Percentiles rank a stretch among this genome's conserved stretches.
phyloP scores from a whole-genome alignment of 148 eudicot genomes.

The Nyssa sinensis region DNA sequence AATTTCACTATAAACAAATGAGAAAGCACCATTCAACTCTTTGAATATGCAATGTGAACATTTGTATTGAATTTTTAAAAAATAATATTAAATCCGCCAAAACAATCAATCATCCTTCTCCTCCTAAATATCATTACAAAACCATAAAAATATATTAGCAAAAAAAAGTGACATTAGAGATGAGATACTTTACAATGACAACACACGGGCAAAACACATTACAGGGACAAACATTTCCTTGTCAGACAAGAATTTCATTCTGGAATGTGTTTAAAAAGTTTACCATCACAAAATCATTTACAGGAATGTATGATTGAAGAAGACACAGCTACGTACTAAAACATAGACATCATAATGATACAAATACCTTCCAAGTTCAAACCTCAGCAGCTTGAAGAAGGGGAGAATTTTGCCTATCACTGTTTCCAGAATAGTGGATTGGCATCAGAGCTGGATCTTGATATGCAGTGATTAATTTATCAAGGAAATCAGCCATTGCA shows the following conservation, averaged over 20 bases:
- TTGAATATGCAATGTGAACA: too few species aligned
- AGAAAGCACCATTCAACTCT: too few species aligned
- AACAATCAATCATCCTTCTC: too few species aligned
- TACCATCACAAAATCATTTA: neutral
- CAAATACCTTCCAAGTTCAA: slow-evolving; percentile 16
- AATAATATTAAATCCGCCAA: too few species aligned
- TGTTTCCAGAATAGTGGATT: slow-evolving; percentile 26
- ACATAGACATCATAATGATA: neutral
- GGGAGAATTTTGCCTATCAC: slow-evolving; percentile 42
- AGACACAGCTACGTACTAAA: neutral
- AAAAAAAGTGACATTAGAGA: neutral
- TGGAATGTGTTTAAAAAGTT: neutral
- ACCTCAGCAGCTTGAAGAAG: slow-evolving; percentile 42
- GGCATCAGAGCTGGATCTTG: slow-evolving; percentile 74
- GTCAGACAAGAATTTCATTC: neutral
- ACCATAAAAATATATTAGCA: neutral
- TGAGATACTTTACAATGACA: slow-evolving; percentile 1
- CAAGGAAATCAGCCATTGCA: slow-evolving; percentile 54
- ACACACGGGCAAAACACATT: neutral
- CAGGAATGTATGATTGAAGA: neutral
- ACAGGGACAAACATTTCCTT: neutral
- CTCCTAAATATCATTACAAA: too few species aligned
- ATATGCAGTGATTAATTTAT: slow-evolving; percentile 62
- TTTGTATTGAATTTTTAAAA: too few species aligned
- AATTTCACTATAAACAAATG: too few species aligned